Base-by-base conservation (phyloP, 2,329 filamentous ascomycete species). In the Clarireedia homoeocarpa region DNA sequence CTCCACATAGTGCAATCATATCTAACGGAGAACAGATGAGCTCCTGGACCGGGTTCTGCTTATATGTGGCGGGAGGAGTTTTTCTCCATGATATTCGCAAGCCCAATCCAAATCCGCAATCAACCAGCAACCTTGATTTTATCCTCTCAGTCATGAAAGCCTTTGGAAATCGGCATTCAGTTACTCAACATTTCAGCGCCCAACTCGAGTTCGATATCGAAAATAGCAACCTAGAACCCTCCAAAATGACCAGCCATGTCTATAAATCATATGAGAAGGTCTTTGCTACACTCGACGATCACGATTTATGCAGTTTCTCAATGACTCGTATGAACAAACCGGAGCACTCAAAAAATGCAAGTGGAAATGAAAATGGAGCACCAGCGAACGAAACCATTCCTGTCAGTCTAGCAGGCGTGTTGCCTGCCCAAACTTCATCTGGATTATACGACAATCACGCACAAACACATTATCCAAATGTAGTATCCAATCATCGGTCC, bases 161-260 rank as follows among this genome's bases (percentile, higher is more conserved):
- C 2, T 77, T 95, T 58, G 86, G 87, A 51, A 79, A 80, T 39
- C 82, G 83, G 54, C 91, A 94, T 65, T 76, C 83, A 1, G 80
- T 96, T 30, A 91, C 89, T 0, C 83, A 86, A 46, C 89, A 88
- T 0, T 96, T 96, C 68, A 74, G 95, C n/a, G 84, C 86, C 10
- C 91, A 96, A 67, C 75, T 92, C 0, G 82, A 91, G 57, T 77
- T 91, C n/a, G 91, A 96, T 63, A 81, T 96, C 7, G 83, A 90
- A 45, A 60, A 61, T 30, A 56, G 63, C 60, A 10, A 39, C 61
- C 20, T 20, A 42, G 24, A 20, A 6, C 24, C 9, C 23, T 10
- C 12, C 39, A 42, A 36, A 5, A 44, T 44, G 6, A 5, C 24
- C n/a, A 15, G 14, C 15, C 17, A 15, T 6, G 5, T 55, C 7